Conservation (phyloP, 495 filamentous ascomycete species). For the Amniculicola lignicola region DNA sequence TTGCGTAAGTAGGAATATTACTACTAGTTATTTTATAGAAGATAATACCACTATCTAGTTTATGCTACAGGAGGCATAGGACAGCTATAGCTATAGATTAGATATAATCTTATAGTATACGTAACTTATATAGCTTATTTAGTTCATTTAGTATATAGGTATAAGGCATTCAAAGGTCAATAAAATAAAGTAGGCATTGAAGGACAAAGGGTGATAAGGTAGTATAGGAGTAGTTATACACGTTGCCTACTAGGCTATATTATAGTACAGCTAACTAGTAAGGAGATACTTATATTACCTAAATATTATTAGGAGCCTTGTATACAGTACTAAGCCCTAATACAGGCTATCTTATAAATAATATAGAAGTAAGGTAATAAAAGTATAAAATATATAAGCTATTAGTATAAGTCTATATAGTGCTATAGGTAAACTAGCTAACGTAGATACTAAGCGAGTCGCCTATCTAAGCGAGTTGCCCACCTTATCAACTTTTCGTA, state of each 20-base stretch:
- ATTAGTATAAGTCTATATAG: no score
- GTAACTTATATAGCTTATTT: conserved; percentile 8
- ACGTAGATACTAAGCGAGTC: no score
- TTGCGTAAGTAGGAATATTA: neutral
- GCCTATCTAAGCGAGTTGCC: no score
- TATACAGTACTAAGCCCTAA: neutral
- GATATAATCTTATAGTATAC: conserved; percentile 10
- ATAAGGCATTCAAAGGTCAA: conserved; percentile 11
- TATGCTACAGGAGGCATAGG: conserved; percentile 25
- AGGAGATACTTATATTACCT: conserved; percentile 7
- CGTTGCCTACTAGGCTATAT: conserved; percentile 17
- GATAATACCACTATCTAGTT: neutral
- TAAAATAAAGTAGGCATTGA: conserved; percentile 16
- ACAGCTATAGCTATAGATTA: conserved; percentile 14
- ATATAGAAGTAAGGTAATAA: no score
- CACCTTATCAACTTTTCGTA: no score
- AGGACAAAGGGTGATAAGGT: conserved; percentile 3
- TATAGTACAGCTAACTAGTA: conserved; percentile 7
- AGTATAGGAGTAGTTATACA: conserved; percentile 3
- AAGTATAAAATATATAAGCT: no score
- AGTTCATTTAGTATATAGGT: conserved; percentile 12
- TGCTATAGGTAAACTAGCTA: no score
- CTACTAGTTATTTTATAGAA: no score
- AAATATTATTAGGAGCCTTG: conserved; percentile 6
- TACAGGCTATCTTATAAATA: no score